phyloP scores from a whole-genome alignment of 2,329 filamentous ascomycete genomes.

The Neurospora sp. region DNA sequence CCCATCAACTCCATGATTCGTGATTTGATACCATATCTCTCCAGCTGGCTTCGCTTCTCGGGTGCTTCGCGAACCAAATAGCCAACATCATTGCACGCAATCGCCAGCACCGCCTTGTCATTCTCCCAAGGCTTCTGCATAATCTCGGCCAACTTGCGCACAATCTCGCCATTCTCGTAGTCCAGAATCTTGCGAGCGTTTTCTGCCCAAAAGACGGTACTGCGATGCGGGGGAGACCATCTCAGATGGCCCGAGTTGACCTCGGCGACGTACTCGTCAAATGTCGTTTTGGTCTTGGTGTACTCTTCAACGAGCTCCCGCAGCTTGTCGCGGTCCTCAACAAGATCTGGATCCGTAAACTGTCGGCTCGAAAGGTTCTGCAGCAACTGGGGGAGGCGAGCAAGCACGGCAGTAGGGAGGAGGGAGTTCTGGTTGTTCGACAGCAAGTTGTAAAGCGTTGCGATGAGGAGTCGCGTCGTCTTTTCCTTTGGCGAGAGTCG shows the following conservation, averaged over 20 bases:
- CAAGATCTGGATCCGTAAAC: conserved; percentile 53
- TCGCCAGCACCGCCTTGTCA: conserved; percentile 80
- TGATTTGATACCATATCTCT: conserved; percentile 76
- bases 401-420: conserved; percentile 78
- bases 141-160: conserved; percentile 76
- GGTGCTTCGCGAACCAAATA: conserved; percentile 81
- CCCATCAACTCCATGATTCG: conserved; percentile 91
- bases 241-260: conserved; percentile 77
- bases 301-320: conserved; percentile 58
- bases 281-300: conserved; percentile 62
- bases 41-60: conserved; percentile 68
- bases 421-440: conserved; percentile 57
- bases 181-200: conserved; percentile 84
- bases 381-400: conserved; percentile 63
- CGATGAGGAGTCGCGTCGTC: conserved; percentile 83
- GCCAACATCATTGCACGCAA: conserved; percentile 90
- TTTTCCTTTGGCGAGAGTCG: conserved; percentile 95
- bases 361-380: conserved; percentile 54
- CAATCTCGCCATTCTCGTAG: conserved; percentile 67
- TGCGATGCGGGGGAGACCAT: conserved; percentile 88
- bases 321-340: conserved; percentile 51
- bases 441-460: conserved; percentile 82
- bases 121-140: conserved; percentile 64
- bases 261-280: conserved; percentile 86
- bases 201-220: conserved; percentile 80